Percentiles rank a stretch among this genome's conserved stretches.
These are phyloP conservation scores for Botrytis deweyae DNA, from an alignment of 2,329 filamentous ascomycete genomes.

Conservation along the genomic window DNA sequence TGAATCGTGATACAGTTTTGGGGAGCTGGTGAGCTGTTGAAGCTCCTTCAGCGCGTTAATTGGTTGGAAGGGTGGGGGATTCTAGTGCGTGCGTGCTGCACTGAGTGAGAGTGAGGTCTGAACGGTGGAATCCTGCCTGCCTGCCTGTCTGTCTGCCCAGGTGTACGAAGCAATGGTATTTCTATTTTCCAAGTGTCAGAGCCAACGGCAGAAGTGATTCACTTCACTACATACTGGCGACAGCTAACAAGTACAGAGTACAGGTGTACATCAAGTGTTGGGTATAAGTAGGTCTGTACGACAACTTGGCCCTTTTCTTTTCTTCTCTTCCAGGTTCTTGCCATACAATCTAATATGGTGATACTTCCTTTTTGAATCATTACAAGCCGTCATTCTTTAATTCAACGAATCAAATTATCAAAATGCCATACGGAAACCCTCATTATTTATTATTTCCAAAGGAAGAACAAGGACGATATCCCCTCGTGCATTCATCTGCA, in stretches of 20 bases:
- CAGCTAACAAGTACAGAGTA: not conserved
- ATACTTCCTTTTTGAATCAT: not conserved
- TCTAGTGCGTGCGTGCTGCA: not conserved
- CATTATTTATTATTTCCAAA: not conserved
- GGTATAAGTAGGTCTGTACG: not conserved
- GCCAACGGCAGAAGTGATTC: not conserved
- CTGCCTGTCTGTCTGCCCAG: too few relatives aligned
- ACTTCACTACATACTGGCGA: not conserved
- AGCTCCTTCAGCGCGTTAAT: not conserved
- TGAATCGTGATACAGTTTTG: not conserved
- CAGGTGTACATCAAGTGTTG: not conserved
- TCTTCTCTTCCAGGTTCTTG: not conserved
- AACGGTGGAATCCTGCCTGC: not conserved
- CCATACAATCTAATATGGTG: not conserved
- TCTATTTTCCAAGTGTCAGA: not conserved
- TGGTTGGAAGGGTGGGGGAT: not conserved
- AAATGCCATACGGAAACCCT: not conserved
- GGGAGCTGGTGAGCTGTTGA: not conserved
- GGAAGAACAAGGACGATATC: not conserved
- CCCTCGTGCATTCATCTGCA: not conserved
- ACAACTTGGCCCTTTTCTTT: not conserved
- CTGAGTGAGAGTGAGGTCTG: not conserved
- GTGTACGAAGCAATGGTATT: too few relatives aligned
- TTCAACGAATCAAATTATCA: not conserved
- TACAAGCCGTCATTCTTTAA: not conserved